A percentile compares a stretch with the other conserved stretches of the same genome.
phyloP scores from a whole-genome alignment of 768 basidiomycete species.

The Mycena indigotica region DNA sequence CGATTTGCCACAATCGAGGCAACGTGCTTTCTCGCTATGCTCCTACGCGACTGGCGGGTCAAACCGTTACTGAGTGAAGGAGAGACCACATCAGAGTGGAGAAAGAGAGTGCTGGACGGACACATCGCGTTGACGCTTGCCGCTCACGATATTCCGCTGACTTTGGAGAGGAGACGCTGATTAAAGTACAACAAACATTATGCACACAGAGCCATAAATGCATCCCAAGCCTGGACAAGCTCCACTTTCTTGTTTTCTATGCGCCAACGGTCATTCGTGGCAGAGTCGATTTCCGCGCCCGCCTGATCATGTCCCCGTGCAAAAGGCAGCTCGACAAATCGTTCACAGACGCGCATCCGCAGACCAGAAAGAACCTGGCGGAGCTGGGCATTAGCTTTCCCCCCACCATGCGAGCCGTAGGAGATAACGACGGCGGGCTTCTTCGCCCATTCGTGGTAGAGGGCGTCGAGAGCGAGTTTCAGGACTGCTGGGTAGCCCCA shows the following conservation, averaged over 20 bases:
- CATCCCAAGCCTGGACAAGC: slow-evolving; percentile 11
- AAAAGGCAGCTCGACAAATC: slow-evolving; percentile 12
- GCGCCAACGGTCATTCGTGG: slow-evolving; percentile 9
- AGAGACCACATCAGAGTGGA: background rate
- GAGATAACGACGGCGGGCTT: slow-evolving; percentile 37
- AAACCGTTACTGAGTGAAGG: background rate
- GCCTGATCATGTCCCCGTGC: background rate
- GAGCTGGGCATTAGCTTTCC: slow-evolving; percentile 30
- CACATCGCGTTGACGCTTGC: background rate
- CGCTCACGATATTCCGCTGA: background rate
- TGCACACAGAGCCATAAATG: no score
- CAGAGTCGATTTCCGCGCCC: slow-evolving; percentile 6
- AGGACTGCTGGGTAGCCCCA: slow-evolving; percentile 39
- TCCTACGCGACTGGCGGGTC: background rate
- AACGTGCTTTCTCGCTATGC: background rate
- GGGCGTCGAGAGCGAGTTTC: slow-evolving; percentile 43
- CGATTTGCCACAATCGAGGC: background rate
- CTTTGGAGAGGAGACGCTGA: background rate
- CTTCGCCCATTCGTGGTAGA: slow-evolving; percentile 40
- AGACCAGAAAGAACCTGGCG: slow-evolving; percentile 28
- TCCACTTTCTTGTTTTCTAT: slow-evolving; percentile 16
- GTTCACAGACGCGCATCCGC: slow-evolving; percentile 10
- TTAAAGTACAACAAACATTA: no score
- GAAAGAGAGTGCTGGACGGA: background rate
- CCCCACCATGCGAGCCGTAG: slow-evolving; percentile 38